Evolutionary conservation across 306 rosid genomes (phyloP).

Genomic region (Ammopiptanthus mongolicus): DNA sequence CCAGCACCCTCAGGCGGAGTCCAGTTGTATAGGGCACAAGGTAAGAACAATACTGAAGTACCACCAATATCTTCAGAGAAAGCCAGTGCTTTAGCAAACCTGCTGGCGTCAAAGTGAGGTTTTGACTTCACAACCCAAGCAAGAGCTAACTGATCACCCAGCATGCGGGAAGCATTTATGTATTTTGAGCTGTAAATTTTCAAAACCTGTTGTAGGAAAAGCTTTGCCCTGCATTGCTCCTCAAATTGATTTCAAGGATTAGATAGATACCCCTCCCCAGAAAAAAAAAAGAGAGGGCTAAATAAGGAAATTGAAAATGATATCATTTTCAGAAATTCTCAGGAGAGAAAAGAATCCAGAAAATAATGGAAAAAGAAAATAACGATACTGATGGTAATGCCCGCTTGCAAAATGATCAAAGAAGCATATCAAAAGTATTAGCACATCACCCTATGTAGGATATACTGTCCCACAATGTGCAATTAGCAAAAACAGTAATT

Average conservation of each 20-base stretch:
- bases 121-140: slow-evolving; percentile 81
- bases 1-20: slow-evolving; percentile 99
- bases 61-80: slow-evolving; percentile 64
- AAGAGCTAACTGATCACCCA: slow-evolving; percentile 95
- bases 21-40: slow-evolving; percentile 80
- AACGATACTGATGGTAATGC: neutral
- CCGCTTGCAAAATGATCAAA: neutral
- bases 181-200: slow-evolving; percentile 58
- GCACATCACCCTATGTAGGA: neutral
- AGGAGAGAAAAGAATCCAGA: neutral
- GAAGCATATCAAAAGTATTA: neutral
- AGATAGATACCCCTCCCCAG: neutral
- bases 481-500: slow-evolving; percentile 4
- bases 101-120: slow-evolving; percentile 62
- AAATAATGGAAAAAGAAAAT: neutral
- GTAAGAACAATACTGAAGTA: slow-evolving; percentile 65
- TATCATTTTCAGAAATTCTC: neutral
- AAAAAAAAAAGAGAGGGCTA: neutral
- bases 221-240: slow-evolving; percentile 61
- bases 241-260: slow-evolving; percentile 8
- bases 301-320: neutral
- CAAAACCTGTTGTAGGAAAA: slow-evolving; percentile 67
- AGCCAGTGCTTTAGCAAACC: slow-evolving; percentile 49
- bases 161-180: slow-evolving; percentile 79
- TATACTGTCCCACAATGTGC: neutral